Evolutionary conservation across 2,329 filamentous ascomycete species (phyloP).

Genomic region (Thielaviopsis punctulata): DNA sequence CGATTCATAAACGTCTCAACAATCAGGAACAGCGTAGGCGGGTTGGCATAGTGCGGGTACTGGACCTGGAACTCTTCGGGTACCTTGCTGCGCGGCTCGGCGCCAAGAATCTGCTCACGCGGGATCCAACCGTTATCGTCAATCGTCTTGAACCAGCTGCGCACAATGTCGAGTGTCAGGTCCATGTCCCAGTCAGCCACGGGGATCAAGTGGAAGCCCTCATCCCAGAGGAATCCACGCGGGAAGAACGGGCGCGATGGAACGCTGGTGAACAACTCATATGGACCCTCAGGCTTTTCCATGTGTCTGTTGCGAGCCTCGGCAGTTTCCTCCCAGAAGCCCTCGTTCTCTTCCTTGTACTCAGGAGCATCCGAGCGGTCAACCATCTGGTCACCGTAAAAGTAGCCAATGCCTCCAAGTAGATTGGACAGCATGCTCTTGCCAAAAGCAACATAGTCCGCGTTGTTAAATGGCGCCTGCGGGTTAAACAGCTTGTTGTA

Average conservation of each 20-base stretch:
- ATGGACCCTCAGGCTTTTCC: constrained; percentile 61
- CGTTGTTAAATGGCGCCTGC: constrained; percentile 55
- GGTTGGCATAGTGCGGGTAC: constrained; percentile 95
- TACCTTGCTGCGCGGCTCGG: constrained; percentile 87
- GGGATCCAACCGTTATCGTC: constrained; percentile 97
- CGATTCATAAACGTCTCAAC: constrained; percentile 72
- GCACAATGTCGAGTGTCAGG: constrained; percentile 69
- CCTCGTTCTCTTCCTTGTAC: constrained; percentile 88
- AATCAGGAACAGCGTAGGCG: constrained; percentile 82
- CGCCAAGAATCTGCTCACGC: constrained; percentile 83
- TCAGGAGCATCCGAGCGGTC: constrained; percentile 84
- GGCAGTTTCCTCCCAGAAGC: constrained; percentile 85
- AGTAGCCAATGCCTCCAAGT: constrained; percentile 86
- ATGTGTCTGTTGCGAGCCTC: constrained; percentile 54
- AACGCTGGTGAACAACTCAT: constrained; percentile 77
- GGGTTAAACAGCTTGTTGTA: constrained; percentile 56
- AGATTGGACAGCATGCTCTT: constrained; percentile 90
- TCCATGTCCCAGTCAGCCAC: constrained; percentile 91
- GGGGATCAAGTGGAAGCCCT: constrained; percentile 86
- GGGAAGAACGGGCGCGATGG: constrained; percentile 94
- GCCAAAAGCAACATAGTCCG: constrained; percentile 62
- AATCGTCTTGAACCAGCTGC: constrained; percentile 92
- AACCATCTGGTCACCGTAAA: constrained; percentile 73
- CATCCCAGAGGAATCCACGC: constrained; percentile 92
- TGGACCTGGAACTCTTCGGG: constrained; percentile 84